Evolutionary conservation across 352 stramenopile species (phyloP), one percentile per base, ranked within the genome.

Genomic region (Plasmopara muralis): DNA sequence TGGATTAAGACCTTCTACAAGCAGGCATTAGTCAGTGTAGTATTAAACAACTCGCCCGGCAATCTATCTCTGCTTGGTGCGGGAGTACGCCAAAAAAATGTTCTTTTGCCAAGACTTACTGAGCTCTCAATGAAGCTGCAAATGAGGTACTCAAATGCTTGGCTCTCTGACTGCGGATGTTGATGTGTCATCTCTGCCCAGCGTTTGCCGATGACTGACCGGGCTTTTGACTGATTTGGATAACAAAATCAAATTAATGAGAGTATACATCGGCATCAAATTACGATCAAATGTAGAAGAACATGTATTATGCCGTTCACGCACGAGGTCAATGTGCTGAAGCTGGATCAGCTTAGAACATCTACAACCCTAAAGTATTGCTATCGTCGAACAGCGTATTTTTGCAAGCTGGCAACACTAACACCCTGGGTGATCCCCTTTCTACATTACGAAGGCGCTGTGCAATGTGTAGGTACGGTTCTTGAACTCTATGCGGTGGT

Each of bases 141-240:
- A 6, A 41, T 62, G 4, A 48, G 34, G n/a, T 57, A 33, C 18
- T 37, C 57, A 2, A 34, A 47, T 20, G 20, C 43, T 25, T 13
- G n/a, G 9, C 2, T 48, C 12, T 48, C 28, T 15, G 13, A 8
- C 8, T 6, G 14, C 15, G 43, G 25, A n/a, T 4, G 5, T 48
- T 38, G 28, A 48, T 13, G 5, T 12, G 0, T 1, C 9, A 9
- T 37, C 16, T 3, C 13, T 3, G 0, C 28, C 15, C 2, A 5
- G 33, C 47, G 8, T 62, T 57, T 40, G 48, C 55, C 0, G 55
- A 57, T 47, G 55, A 62, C 13, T 57, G 48, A 62, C 40, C 6
- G 47, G 47, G 1, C 7, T 53, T 8, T 20, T 62, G 4, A 9
- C 15, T 18, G 38, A 57, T 33, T 30, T 62, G 2, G 2, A 10